Percentiles rank a stretch among this genome's conserved stretches.
These are phyloP conservation scores for Colletotrichum sp. DNA, from an alignment of 2,329 filamentous ascomycete species.

Conservation along the genomic window DNA sequence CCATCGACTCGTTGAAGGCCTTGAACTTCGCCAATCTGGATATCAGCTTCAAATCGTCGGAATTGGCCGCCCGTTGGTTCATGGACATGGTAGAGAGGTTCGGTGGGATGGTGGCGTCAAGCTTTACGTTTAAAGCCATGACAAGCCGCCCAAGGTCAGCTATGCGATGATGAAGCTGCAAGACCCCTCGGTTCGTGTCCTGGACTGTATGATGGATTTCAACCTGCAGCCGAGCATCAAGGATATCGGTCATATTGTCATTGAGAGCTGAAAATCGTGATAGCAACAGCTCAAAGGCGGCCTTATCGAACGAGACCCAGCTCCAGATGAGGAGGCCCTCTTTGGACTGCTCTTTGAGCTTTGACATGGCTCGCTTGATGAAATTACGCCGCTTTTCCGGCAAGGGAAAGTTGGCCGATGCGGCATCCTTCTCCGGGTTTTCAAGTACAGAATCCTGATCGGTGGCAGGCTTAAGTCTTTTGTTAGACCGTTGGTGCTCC, in stretches of 20 bases:
- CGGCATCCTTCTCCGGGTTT: constrained; percentile 48
- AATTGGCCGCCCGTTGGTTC: constrained; percentile 41
- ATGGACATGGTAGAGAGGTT: constrained; percentile 35
- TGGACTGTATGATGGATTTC: constrained; percentile 53
- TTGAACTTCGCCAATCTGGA: constrained; percentile 55
- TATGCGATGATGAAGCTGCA: constrained; percentile 52
- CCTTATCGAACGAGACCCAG: constrained; percentile 53
- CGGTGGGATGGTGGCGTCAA: constrained; percentile 33
- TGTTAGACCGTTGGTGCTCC: constrained; percentile 43
- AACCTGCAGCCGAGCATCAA: constrained; percentile 50
- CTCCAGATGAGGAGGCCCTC: constrained; percentile 38
- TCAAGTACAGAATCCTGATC: constrained; percentile 39
- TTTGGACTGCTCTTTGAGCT: constrained; percentile 39
- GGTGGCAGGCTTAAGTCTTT: constrained; percentile 35
- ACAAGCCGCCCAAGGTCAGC: constrained; percentile 50
- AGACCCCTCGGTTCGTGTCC: constrained; percentile 51
- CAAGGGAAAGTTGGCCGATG: constrained; percentile 49
- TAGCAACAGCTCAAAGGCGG: constrained; percentile 48
- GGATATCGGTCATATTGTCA: constrained; percentile 52
- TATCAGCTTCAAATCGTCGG: constrained; percentile 43
- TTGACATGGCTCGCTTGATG: constrained; percentile 48
- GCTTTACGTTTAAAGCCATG: constrained; percentile 48
- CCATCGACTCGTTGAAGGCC: constrained; percentile 54
- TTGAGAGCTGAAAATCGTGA: constrained; percentile 49
- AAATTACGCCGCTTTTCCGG: constrained; percentile 44